A percentile compares a stretch with the other conserved stretches of the same genome.
Conservation (phyloP, 2,329 filamentous ascomycete species). For the Aspergillus cejpii region DNA sequence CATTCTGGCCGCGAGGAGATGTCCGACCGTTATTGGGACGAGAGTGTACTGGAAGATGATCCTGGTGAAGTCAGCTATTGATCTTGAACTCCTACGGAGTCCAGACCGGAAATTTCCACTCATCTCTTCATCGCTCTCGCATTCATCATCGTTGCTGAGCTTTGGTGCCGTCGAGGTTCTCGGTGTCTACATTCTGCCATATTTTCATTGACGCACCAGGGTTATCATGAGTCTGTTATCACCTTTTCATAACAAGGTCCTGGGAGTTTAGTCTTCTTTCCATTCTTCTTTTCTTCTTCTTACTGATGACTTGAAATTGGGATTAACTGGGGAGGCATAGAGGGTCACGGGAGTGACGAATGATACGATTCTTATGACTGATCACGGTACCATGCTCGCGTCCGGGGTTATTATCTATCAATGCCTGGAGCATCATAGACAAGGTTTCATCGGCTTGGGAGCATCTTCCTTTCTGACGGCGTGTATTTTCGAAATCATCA, state of each 20-base stretch:
- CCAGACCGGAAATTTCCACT: constrained; percentile 7
- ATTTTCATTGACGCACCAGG: constrained; percentile 2
- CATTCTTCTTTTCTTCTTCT: constrained; percentile 8
- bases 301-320: background rate
- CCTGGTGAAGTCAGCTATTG: constrained; percentile 41
- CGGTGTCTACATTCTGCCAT: constrained; percentile 8
- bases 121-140: constrained; percentile 5
- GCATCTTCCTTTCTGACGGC: constrained; percentile 14
- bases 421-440: constrained; percentile 21
- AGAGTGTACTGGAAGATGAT: constrained; percentile 40
- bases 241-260: constrained; percentile 15
- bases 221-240: constrained; percentile 10
- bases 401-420: constrained; percentile 3
- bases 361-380: constrained; percentile 19
- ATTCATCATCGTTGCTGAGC: constrained; percentile 4
- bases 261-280: constrained; percentile 11
- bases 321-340: constrained; percentile 2
- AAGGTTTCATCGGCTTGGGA: constrained; percentile 6
- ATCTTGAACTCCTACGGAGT: background rate
- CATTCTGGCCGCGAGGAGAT: constrained; percentile 25
- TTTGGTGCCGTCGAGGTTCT: constrained; percentile 14
- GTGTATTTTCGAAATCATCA: constrained; percentile 21
- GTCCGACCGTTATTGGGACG: constrained; percentile 36
- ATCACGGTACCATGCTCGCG: constrained; percentile 15
- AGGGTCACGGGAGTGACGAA: constrained; percentile 4